Percentiles rank a stretch among this genome's conserved stretches.
These are phyloP conservation scores for Colletotrichum lentis DNA, from an alignment of 2,329 filamentous ascomycete species.

Conservation along the genomic window DNA sequence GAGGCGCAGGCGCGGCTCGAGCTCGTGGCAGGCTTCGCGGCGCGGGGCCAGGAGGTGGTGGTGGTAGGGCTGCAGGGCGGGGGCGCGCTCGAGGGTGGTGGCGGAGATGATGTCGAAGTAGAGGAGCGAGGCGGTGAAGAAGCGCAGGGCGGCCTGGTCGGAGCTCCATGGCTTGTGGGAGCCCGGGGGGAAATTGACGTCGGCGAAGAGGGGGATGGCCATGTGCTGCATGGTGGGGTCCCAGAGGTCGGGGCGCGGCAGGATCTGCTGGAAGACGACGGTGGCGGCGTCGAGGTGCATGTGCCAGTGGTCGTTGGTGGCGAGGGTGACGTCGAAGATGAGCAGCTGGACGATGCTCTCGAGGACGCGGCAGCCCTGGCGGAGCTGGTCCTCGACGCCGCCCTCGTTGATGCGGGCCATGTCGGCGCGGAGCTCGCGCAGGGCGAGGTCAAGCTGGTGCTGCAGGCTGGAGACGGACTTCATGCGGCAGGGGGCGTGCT, in stretches of 20 bases:
- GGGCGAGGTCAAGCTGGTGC: slow-evolving; percentile 54
- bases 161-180: slow-evolving; percentile 52
- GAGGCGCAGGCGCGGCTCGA: slow-evolving; percentile 49
- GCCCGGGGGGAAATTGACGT: slow-evolving; percentile 35
- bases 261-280: slow-evolving; percentile 58
- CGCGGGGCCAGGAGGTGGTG: slow-evolving; percentile 49
- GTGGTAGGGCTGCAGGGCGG: slow-evolving; percentile 55
- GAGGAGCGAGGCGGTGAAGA: slow-evolving; percentile 57
- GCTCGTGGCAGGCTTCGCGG: slow-evolving; percentile 34
- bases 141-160: slow-evolving; percentile 57
- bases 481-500: slow-evolving; percentile 33
- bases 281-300: slow-evolving; percentile 60
- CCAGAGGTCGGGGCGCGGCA: slow-evolving; percentile 51
- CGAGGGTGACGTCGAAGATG: slow-evolving; percentile 59
- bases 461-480: slow-evolving; percentile 49
- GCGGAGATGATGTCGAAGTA: slow-evolving; percentile 61
- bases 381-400: slow-evolving; percentile 44
- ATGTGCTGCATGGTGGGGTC: slow-evolving; percentile 45
- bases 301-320: slow-evolving; percentile 58
- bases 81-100: slow-evolving; percentile 54
- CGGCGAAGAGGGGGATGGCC: slow-evolving; percentile 25
- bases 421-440: slow-evolving; percentile 55
- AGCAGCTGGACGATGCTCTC: slow-evolving; percentile 63
- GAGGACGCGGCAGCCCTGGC: slow-evolving; percentile 53
- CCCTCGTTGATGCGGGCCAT: slow-evolving; percentile 49